Evolutionary conservation across 225 moss, liverwort and hornwort genomes (phyloP).

Genomic region (Rhytidiadelphus loreus): DNA sequence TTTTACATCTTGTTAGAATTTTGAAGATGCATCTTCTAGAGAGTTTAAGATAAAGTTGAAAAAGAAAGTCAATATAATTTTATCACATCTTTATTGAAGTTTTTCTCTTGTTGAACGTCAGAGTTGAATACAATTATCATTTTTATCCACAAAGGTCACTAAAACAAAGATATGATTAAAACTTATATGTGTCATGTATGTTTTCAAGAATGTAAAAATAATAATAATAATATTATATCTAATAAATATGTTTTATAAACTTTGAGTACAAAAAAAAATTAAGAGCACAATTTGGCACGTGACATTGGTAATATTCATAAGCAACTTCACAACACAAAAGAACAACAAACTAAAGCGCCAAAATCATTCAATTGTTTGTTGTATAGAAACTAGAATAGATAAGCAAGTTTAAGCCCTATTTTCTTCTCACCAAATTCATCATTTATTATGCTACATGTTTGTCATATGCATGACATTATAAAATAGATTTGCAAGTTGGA

Average conservation of each 20-base stretch:
- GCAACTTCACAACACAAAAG: neutral
- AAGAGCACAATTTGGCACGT: neutral
- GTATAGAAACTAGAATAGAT: neutral
- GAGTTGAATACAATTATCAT: no score
- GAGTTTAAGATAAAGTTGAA: neutral
- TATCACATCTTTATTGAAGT: neutral
- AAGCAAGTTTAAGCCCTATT: neutral
- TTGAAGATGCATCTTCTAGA: neutral
- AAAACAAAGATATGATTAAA: neutral
- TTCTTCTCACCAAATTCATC: neutral
- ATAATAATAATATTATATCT: neutral
- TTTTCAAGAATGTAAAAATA: neutral
- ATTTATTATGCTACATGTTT: neutral
- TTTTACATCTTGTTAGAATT: neutral
- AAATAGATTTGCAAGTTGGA: neutral
- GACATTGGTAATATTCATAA: neutral
- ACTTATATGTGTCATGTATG: neutral
- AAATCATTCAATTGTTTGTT: fast-evolving
- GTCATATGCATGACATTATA: no score
- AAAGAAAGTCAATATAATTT: neutral
- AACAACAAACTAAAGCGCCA: fast-evolving
- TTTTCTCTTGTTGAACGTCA: fast-evolving
- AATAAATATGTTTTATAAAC: neutral
- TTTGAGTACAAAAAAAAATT: neutral
- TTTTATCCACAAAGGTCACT: neutral